phyloP scores from a whole-genome alignment of 306 rosid species.

The Vigna nakashimae region DNA sequence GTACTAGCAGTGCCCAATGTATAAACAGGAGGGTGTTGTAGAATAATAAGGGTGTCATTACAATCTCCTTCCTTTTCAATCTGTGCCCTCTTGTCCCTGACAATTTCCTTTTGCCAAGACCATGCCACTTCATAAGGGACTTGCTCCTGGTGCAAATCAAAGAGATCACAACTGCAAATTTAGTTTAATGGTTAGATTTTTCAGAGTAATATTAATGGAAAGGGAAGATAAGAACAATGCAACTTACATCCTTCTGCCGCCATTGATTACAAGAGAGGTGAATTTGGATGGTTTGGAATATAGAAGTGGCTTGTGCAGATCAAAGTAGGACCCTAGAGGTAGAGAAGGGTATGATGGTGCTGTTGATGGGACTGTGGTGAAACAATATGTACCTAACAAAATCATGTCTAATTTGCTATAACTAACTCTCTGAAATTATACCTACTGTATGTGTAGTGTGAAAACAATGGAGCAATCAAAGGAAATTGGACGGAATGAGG shows the following conservation, averaged over 20 bases:
- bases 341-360: constrained; percentile 6
- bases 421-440: neutral
- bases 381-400: constrained; percentile 24
- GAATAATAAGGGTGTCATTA: constrained; percentile 46
- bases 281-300: neutral
- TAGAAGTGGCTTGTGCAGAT: constrained; percentile 1
- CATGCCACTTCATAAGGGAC: constrained; percentile 68
- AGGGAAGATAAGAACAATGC: neutral
- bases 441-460: neutral
- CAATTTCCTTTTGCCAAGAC: constrained; percentile 56
- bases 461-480: neutral
- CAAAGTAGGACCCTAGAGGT: neutral
- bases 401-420: constrained; percentile 26
- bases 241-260: constrained; percentile 2
- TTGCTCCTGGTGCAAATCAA: constrained; percentile 64
- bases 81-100: constrained; percentile 47
- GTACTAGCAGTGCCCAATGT: constrained; percentile 50
- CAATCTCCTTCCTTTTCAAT: constrained; percentile 49
- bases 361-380: constrained; percentile 21
- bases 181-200: constrained; percentile 5
- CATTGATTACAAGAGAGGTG: constrained; percentile 11
- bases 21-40: constrained; percentile 53
- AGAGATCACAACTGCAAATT: constrained; percentile 70
- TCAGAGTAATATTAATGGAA: neutral
- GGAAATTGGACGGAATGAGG: neutral